Base-by-base conservation (phyloP, 2,329 filamentous ascomycete species). In the Xylaria sp. region DNA sequence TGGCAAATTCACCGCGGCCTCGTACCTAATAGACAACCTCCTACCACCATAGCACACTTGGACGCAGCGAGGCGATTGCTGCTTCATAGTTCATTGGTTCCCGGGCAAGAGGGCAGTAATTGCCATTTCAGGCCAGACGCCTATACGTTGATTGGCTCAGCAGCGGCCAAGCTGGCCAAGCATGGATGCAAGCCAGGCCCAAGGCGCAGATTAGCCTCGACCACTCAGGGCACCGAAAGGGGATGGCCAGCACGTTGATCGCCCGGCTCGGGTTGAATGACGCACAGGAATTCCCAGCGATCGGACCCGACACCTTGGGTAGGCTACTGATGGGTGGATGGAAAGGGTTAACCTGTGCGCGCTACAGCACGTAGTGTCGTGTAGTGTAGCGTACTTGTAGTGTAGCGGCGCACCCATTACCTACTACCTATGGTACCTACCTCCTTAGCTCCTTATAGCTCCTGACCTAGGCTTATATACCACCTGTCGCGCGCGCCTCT, bases 111-210 rank as follows among this genome's bases (percentile, higher is more conserved):
- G 51, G 31, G 58, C 23, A 65, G 57, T 55, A 68, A 73, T 76
- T 77, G 34, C 75, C 75, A 73, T 73, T 76, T 77, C 70, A 67
- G 72, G 75, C 63, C 69, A 68, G 34, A 62, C 62, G 68, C 59
- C 44, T 37, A 59, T 37, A 59, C 61, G 75, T 65, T 76, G 76
- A 77, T 78, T 78, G 75, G 76, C 72, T 69, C 70, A 15, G 48
- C 34, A 13, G 10, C 46, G 57, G 52, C 60, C 56, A 51, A 65
- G 69, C 69, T 46, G 57, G 52, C 60, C 56, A 51, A 62, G 69
- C 69, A 63, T 63, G 63, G 59, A 56, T 69, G 60, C 63, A 67
- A 70, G 58, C 62, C 60, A 59, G 63, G 20, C 23, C 58, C 46
- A 61, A 63, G 62, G 58, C 54, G 61, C 61, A 63, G 68, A 60